Base-by-base conservation (phyloP, 345 rosid species). In the Reutealis trisperma region DNA sequence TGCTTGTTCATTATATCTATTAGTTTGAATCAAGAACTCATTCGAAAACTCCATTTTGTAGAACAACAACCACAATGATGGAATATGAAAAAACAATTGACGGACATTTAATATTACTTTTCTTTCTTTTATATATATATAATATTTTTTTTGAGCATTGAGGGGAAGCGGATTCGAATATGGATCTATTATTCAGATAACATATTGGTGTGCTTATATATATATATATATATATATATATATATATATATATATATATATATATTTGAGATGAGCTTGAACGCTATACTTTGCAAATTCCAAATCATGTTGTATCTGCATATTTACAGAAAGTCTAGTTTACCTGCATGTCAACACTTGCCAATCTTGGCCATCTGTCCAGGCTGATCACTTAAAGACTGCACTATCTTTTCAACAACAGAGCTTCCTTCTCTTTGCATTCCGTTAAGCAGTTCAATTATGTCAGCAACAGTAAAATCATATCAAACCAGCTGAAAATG, bases 401-500 rank as follows among this genome's bases (percentile, higher is more conserved):
- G 2, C 30, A 0, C 10, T 10, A 11, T 22, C 11, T 45, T 45
- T 21, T n/a, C 51, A n/a, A 13, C 19, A 55, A 6, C 30, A 71
- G 55, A 68, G n/a, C 24, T 47, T 22, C 54, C 7, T 19, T 37
- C 42, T 24, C 18, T 70, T 58, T 11, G 11, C 14, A 5, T 59
- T 71, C 15, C 22, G 16, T 12, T 71, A 15, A 72, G 21, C 65
- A 41, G 54, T 72, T 72, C 3, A 41, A 47, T 42, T 22, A 24
- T 44, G 54, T 45, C 18, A 18, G 55, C 66, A 44, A 58, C 25
- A 24, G 75, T 44, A 25, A 51, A 70, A 18, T 30, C 60, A 25
- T 27, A 51, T 70, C 83, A 76, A 2, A 81, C 83, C 44, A 81
- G 55, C 70, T 76, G 80, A 81, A 76, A 81, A 57, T 81, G 76